phyloP scores from a whole-genome alignment of 179 eudicot species.

The Silene coronaria region DNA sequence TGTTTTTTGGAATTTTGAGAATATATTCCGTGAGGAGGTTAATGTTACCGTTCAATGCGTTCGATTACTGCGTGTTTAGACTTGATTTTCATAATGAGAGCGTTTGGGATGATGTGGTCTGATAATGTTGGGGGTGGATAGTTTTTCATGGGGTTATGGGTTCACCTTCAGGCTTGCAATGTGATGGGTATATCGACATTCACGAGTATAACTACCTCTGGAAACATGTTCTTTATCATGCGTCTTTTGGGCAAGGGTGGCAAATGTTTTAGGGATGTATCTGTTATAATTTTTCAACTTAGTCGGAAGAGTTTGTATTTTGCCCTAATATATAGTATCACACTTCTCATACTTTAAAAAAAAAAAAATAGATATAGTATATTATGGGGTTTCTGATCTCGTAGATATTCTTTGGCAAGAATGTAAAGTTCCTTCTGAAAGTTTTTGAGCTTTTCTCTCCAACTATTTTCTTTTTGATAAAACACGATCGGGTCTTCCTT shows the following conservation, averaged over 20 bases:
- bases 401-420: not conserved
- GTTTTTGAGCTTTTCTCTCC: too few species aligned
- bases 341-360: not conserved
- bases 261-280: not conserved
- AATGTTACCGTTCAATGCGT: too few species aligned
- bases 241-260: not conserved
- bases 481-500: not conserved
- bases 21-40: too few species aligned
- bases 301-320: not conserved
- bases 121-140: too few species aligned
- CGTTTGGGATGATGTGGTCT: not conserved
- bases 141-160: not conserved
- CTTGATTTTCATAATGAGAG: not conserved
- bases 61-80: too few species aligned
- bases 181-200: not conserved
- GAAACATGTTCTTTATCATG: not conserved
- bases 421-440: not conserved
- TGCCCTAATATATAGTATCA: not conserved
- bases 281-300: not conserved
- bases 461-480: too few species aligned
- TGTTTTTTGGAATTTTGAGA: not conserved
- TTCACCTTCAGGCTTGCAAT: not conserved
- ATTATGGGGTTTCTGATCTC: not conserved
- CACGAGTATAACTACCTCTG: not conserved
- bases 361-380: too few species aligned